phyloP scores from a whole-genome alignment of 1,284 basidiomycete species.

The Melampsora medusae region DNA sequence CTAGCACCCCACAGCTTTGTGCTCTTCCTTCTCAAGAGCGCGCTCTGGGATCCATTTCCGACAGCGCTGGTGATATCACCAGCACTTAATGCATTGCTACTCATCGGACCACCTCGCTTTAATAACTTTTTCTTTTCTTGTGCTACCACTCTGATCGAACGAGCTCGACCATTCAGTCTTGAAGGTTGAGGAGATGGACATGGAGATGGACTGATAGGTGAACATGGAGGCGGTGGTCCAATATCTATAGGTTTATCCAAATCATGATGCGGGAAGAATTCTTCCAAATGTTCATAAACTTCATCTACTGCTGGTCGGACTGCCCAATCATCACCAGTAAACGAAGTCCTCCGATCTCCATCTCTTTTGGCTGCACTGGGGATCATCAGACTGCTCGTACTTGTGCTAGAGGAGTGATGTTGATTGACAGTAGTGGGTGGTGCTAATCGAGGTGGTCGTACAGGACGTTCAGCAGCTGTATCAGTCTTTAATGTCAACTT shows the following conservation, averaged over 20 bases:
- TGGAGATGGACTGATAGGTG: constrained; percentile 58
- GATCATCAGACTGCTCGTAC: constrained; percentile 10
- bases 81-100: background rate
- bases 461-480: background rate
- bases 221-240: constrained; percentile 68
- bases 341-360: constrained; percentile 22
- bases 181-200: background rate
- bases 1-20: constrained; percentile 95
- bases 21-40: constrained; percentile 71
- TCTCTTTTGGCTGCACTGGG: background rate
- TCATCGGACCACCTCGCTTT: constrained; percentile 14
- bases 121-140: constrained; percentile 57
- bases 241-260: constrained; percentile 86
- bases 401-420: background rate
- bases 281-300: constrained; percentile 86
- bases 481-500: constrained; percentile 35
- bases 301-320: constrained; percentile 88
- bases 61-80: constrained; percentile 45
- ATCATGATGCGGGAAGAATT: constrained; percentile 94
- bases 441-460: background rate
- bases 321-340: constrained; percentile 54
- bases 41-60: constrained; percentile 46
- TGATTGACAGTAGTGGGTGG: background rate
- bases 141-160: constrained; percentile 88
- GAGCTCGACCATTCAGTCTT: constrained; percentile 52